Conservation (phyloP, 371 early-diverging fungal species). For the Mortierella sp. region DNA sequence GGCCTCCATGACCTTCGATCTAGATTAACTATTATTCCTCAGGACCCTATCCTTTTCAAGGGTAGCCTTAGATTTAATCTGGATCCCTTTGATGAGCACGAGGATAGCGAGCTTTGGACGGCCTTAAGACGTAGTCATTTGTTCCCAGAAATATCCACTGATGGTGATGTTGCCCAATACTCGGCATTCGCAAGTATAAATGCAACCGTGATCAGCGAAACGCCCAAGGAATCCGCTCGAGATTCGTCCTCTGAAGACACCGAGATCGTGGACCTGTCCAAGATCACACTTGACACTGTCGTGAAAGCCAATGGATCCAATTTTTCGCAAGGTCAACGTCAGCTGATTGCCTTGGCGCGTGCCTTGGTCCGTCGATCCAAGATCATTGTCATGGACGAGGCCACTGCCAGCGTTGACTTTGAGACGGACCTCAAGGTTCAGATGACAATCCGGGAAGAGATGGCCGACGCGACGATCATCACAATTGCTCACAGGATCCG, state of each 20-base stretch:
- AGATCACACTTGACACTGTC: constrained; percentile 72
- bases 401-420: constrained; percentile 91
- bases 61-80: constrained; percentile 70
- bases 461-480: constrained; percentile 84
- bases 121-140: constrained; percentile 81
- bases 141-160: too few species aligned
- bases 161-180: too few species aligned
- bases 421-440: constrained; percentile 68
- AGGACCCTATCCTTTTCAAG: constrained; percentile 92
- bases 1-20: constrained; percentile 83
- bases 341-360: constrained; percentile 87
- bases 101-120: constrained; percentile 84
- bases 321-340: constrained; percentile 87
- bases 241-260: too few species aligned
- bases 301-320: constrained; percentile 84
- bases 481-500: constrained; percentile 94
- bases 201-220: too few species aligned
- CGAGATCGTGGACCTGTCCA: constrained; percentile 65
- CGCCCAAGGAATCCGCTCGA: too few species aligned
- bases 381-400: constrained; percentile 91
- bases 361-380: constrained; percentile 80
- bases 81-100: constrained; percentile 79
- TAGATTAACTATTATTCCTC: constrained; percentile 90
- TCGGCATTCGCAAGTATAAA: too few species aligned
- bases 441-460: constrained; percentile 82